A percentile compares a stretch with the other conserved stretches of the same genome.
Evolutionary conservation across 2,329 filamentous ascomycete genomes (phyloP).

Genomic region (Cladobotryum protrusum): DNA sequence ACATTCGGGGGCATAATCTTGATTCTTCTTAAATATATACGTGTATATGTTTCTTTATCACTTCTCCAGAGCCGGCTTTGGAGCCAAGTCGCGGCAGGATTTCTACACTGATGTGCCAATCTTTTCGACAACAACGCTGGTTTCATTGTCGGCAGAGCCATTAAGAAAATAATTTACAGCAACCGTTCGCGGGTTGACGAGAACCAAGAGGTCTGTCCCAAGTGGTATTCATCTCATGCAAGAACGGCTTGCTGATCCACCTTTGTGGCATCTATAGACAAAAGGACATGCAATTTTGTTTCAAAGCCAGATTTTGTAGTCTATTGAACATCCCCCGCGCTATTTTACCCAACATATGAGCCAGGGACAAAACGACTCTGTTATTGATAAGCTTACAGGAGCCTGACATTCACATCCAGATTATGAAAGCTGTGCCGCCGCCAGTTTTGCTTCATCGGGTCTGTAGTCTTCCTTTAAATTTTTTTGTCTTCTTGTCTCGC

Average conservation of each 20-base stretch:
- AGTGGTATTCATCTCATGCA: background rate
- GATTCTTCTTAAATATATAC: too few relatives aligned
- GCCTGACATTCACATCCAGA: constrained; percentile 27
- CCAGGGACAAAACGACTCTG: constrained; percentile 24
- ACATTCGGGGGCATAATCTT: too few relatives aligned
- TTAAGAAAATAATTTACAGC: constrained; percentile 20
- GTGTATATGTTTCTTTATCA: too few relatives aligned
- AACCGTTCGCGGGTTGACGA: background rate
- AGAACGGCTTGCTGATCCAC: background rate
- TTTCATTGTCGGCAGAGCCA: constrained; percentile 20
- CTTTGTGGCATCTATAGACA: constrained; percentile 13
- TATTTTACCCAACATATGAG: constrained; percentile 25
- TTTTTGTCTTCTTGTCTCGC: background rate
- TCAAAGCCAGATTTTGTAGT: constrained; percentile 33
- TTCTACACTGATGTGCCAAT: constrained; percentile 25
- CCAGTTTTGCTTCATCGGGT: constrained; percentile 29
- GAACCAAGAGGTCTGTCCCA: background rate
- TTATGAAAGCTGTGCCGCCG: constrained; percentile 26
- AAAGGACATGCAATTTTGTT: constrained; percentile 18
- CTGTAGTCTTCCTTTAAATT: background rate
- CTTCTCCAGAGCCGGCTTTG: constrained; percentile 1
- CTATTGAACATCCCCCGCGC: constrained; percentile 31
- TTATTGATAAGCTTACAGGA: constrained; percentile 30
- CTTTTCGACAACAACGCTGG: constrained; percentile 36
- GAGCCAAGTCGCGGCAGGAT: constrained; percentile 12